Evolutionary conservation across 1,139 yeast genomes (phyloP).

Genomic region (Spathaspora sp.): DNA sequence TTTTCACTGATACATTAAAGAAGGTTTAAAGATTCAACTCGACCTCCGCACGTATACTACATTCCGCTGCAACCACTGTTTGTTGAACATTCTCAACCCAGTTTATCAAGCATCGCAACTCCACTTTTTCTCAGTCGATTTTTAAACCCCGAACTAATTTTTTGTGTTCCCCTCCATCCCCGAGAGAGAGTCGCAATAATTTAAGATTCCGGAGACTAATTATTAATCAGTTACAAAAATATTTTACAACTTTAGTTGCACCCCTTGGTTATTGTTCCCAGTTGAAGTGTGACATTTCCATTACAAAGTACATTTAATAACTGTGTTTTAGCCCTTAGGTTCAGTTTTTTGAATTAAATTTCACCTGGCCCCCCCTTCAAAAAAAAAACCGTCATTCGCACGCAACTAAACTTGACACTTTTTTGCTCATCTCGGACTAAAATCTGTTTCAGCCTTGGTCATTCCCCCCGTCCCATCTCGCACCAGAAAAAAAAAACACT

Average conservation of each 20-base stretch:
- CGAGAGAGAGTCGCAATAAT: not conserved
- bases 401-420: not conserved
- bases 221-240: not conserved
- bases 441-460: not conserved
- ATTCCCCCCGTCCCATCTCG: not conserved
- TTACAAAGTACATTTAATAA: not conserved
- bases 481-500: conserved; percentile 1
- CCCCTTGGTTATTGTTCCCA: not conserved
- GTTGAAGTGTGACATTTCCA: conserved; percentile 1
- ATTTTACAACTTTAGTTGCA: not conserved
- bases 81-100: too few species aligned
- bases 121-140: not conserved
- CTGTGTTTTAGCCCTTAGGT: not conserved
- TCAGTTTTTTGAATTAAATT: not conserved
- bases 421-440: not conserved
- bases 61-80: not conserved
- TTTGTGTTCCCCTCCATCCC: not conserved
- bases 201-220: not conserved
- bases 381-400: not conserved
- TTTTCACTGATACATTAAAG: not conserved
- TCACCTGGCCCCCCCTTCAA: not conserved
- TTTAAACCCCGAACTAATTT: not conserved
- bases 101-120: too few species aligned
- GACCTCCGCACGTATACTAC: not conserved
- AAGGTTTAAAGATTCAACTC: not conserved